Evolutionary conservation across 1,284 basidiomycete genomes (phyloP).

Genomic region (Earliella scabrosa): DNA sequence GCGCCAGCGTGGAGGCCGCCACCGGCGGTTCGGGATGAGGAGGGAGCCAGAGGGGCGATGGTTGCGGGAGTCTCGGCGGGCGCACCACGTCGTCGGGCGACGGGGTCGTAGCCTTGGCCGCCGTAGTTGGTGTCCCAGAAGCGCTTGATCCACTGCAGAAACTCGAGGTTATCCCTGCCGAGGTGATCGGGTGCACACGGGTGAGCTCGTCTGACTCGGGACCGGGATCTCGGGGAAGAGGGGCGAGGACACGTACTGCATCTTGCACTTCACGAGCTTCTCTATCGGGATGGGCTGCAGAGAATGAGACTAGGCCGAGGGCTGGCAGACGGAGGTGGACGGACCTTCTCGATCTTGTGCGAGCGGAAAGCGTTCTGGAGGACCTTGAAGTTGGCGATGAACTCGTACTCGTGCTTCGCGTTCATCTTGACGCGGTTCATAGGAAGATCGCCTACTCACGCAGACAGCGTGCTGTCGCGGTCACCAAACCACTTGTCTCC

Average conservation of each 20-base stretch:
- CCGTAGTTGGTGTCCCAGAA: conserved; percentile 95
- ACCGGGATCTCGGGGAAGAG: no score
- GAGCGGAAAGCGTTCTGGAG: conserved; percentile 88
- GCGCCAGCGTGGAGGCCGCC: conserved; percentile 38
- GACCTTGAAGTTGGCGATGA: conserved; percentile 93
- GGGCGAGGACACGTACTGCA: conserved; percentile 85
- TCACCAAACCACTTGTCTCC: conserved; percentile 8
- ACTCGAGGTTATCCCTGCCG: conserved; percentile 94
- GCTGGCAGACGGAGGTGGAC: conserved; percentile 29
- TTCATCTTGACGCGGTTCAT: conserved; percentile 92
- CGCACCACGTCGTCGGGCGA: conserved; percentile 79
- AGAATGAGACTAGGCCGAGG: conserved; percentile 7
- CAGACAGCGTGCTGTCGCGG: conserved; percentile 2
- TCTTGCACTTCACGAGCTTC: conserved; percentile 95
- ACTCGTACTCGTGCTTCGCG: conserved; percentile 96
- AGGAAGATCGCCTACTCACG: conserved; percentile 73
- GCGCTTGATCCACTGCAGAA: conserved; percentile 96
- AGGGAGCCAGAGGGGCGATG: conserved; percentile 62
- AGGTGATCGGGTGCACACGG: conserved; percentile 3
- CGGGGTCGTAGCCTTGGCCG: conserved; percentile 89
- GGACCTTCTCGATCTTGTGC: conserved; percentile 92
- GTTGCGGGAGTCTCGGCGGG: conserved; percentile 76
- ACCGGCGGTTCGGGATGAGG: conserved; percentile 39
- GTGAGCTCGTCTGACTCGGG: conserved; percentile 9
- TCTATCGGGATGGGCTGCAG: conserved; percentile 91